These are phyloP conservation scores for Ganoderma sinense DNA, from an alignment of 1,284 basidiomycete genomes.

Conservation along the genomic window DNA sequence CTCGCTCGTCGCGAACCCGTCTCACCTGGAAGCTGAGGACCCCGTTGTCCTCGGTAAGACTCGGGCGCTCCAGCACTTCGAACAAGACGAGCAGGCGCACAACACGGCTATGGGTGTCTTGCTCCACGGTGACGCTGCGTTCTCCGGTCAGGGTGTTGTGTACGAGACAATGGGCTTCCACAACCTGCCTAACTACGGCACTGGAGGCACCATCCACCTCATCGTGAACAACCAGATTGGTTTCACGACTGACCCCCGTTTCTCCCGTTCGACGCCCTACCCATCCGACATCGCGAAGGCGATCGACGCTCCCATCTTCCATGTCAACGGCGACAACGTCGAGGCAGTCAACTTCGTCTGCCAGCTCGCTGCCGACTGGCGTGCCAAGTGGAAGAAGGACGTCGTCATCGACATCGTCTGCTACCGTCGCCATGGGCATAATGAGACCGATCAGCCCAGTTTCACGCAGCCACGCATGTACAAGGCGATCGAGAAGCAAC, in stretches of 20 bases:
- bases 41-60: slow-evolving; percentile 99
- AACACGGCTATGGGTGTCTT: slow-evolving; percentile 92
- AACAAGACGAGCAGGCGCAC: slow-evolving; percentile 83
- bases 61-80: slow-evolving; percentile 95
- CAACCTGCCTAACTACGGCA: slow-evolving; percentile 94
- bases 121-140: slow-evolving; percentile 98
- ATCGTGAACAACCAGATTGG: slow-evolving; percentile 99
- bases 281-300: slow-evolving; percentile 99
- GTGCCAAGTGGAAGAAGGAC: slow-evolving; percentile 99
- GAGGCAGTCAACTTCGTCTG: slow-evolving; percentile 99
- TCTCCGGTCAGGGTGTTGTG: slow-evolving; percentile 98
- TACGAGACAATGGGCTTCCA: slow-evolving; percentile 99
- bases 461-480: slow-evolving; percentile 99
- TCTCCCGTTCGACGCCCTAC: slow-evolving; percentile 97
- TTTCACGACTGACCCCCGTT: slow-evolving; percentile 99
- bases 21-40: slow-evolving; percentile 97
- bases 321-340: slow-evolving; percentile 99
- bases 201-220: slow-evolving; percentile 97
- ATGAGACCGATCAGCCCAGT: slow-evolving; percentile 98
- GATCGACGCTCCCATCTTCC: slow-evolving; percentile 99
- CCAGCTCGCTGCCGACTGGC: slow-evolving; percentile 97
- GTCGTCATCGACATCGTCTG: slow-evolving; percentile 99
- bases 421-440: slow-evolving; percentile 98
- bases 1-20: slow-evolving; percentile 98
- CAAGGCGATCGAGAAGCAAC: slow-evolving; percentile 95